These are phyloP conservation scores for Linum lewisii DNA, from an alignment of 345 rosid genomes.

Conservation along the genomic window DNA sequence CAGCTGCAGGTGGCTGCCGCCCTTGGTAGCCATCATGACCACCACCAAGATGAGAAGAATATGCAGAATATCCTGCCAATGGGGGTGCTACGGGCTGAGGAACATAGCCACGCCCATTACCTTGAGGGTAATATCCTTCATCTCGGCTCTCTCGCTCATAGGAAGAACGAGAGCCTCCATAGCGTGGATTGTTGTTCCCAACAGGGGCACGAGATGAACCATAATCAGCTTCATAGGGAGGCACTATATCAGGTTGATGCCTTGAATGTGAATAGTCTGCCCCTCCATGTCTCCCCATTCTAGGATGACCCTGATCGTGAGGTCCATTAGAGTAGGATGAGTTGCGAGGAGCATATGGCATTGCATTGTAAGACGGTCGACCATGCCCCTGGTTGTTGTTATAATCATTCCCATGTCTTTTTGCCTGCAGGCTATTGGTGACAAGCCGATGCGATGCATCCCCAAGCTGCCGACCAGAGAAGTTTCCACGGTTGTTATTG, in stretches of 20 bases:
- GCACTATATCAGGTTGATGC: background rate
- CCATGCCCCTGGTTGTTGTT: constrained; percentile 21
- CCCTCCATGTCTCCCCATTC: constrained; percentile 11
- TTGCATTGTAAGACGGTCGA: constrained; percentile 21
- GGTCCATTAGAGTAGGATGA: constrained; percentile 20
- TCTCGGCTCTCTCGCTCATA: constrained; percentile 22
- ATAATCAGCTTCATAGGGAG: constrained; percentile 16
- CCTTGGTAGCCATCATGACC: constrained; percentile 25
- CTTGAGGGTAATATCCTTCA: constrained; percentile 19
- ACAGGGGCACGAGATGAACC: constrained; percentile 9
- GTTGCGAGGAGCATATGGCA: constrained; percentile 20
- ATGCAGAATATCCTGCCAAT: background rate
- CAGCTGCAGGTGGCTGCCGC: constrained; percentile 28
- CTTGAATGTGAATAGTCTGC: constrained; percentile 17
- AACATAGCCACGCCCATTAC: constrained; percentile 23
- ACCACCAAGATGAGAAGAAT: constrained; percentile 18
- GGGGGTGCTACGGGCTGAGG: constrained; percentile 14
- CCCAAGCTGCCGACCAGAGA: constrained; percentile 58
- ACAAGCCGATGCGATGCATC: constrained; percentile 66
- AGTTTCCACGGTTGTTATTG: constrained; percentile 35
- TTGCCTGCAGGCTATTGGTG: constrained; percentile 46
- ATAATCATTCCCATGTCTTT: constrained; percentile 20
- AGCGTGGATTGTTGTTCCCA: constrained; percentile 11
- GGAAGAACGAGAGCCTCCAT: constrained; percentile 12
- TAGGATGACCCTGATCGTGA: constrained; percentile 12